A percentile compares a stretch with the other conserved stretches of the same genome.
Evolutionary conservation across 176 grass and related monocot species (phyloP).

Genomic region (Zizania latifolia): DNA sequence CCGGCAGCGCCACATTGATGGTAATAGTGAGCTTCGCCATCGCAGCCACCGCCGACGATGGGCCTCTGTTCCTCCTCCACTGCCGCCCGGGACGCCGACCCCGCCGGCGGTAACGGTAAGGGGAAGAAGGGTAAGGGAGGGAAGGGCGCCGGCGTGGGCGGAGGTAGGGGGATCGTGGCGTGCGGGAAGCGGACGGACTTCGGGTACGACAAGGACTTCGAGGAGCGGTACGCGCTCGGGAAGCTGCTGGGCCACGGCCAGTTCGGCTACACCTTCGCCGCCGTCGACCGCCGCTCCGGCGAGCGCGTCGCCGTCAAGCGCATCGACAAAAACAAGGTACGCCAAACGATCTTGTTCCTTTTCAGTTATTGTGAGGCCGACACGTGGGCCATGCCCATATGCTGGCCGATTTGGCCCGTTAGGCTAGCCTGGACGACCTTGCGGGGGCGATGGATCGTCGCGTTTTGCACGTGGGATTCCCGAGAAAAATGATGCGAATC

Average conservation of each 20-base stretch:
- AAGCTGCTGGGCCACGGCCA: constrained; percentile 82
- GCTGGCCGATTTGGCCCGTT: constrained; percentile 2
- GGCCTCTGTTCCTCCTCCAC: constrained; percentile 42
- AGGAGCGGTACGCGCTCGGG: constrained; percentile 54
- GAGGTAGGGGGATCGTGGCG: constrained; percentile 24
- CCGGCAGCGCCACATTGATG: constrained; percentile 27
- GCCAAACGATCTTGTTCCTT: too few species aligned
- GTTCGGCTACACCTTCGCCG: constrained; percentile 75
- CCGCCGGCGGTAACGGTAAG: background rate
- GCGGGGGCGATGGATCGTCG: background rate
- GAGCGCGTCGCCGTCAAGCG: constrained; percentile 79
- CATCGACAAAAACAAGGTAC: constrained; percentile 91
- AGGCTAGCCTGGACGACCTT: constrained; percentile 8
- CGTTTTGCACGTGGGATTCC: constrained; percentile 17
- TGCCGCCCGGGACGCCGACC: background rate
- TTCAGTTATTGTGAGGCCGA: background rate
- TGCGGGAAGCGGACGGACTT: constrained; percentile 87
- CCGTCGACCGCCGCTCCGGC: constrained; percentile 55
- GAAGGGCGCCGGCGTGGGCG: background rate
- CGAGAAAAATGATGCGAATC: background rate
- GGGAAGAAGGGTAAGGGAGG: background rate
- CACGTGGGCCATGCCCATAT: constrained; percentile 2
- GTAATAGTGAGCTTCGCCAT: constrained; percentile 2
- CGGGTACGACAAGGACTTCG: constrained; percentile 81
- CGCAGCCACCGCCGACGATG: constrained; percentile 28